phyloP scores from a whole-genome alignment of 164 flowering plant species.

The Magnolia kwangsiensis region DNA sequence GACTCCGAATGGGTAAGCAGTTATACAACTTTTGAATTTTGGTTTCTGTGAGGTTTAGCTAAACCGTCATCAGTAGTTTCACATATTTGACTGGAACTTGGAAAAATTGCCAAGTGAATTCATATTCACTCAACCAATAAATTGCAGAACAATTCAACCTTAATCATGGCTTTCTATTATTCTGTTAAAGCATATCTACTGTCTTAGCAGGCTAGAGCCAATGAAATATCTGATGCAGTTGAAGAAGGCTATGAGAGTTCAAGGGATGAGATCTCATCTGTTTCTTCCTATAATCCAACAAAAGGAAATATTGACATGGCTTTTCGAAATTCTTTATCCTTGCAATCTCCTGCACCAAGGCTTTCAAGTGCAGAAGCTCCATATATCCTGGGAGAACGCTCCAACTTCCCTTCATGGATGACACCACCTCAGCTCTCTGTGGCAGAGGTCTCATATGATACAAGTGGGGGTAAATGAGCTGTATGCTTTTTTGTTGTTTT shows the following conservation, averaged over 20 bases:
- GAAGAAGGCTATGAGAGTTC: constrained; percentile 96
- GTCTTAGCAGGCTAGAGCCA: constrained; percentile 58
- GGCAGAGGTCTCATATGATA: constrained; percentile 65
- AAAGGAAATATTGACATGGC: constrained; percentile 55
- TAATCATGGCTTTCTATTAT: not conserved
- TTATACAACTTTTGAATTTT: not conserved
- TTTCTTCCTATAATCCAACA: constrained; percentile 74
- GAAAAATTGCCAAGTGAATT: not conserved
- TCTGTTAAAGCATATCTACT: not conserved
- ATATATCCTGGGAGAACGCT: constrained; percentile 49
- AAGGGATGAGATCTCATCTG: constrained; percentile 81
- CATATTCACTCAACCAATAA: constrained; percentile 7
- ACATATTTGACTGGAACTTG: not conserved
- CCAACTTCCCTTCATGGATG: constrained; percentile 53
- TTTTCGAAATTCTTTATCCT: constrained; percentile 78
- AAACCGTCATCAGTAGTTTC: too few relatives aligned
- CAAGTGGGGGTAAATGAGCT: constrained; percentile 48
- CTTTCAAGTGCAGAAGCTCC: constrained; percentile 46
- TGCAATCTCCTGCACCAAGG: constrained; percentile 59
- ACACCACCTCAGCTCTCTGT: constrained; percentile 58
- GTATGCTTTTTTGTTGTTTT: not conserved
- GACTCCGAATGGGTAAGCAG: constrained; percentile 85
- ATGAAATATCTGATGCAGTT: constrained; percentile 64
- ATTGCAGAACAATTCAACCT: not conserved
- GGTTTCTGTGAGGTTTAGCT: not conserved